Evolutionary conservation across 257 asterid genomes (phyloP).

Genomic region (Solanum lignicaule): DNA sequence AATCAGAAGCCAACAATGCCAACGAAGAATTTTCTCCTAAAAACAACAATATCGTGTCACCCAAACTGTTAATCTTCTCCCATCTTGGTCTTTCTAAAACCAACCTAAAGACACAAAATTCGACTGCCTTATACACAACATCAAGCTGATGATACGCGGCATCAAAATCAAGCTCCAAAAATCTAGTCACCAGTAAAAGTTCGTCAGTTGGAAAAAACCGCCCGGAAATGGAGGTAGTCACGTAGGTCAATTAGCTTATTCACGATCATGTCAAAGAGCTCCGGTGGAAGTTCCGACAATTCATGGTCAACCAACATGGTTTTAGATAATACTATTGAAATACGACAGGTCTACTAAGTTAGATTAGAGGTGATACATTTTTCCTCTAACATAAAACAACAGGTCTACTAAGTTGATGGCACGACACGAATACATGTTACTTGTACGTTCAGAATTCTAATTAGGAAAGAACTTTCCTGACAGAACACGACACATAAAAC

Average conservation of each 20-base stretch:
- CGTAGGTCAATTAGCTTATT: constrained; percentile 21
- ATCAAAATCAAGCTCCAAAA: constrained; percentile 39
- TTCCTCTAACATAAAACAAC: too few species aligned
- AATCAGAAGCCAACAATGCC: constrained; percentile 44
- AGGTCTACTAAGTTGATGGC: too few species aligned
- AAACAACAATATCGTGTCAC: constrained; percentile 35
- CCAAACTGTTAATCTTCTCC: constrained; percentile 42
- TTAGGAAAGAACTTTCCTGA: too few species aligned
- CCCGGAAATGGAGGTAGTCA: constrained; percentile 64
- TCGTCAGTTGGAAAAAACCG: constrained; percentile 47
- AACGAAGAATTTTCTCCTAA: constrained; percentile 60
- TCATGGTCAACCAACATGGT: constrained; percentile 38
- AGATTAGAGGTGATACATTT: too few species aligned
- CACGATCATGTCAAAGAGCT: constrained; percentile 37
- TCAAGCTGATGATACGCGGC: constrained; percentile 10
- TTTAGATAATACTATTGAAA: neutral
- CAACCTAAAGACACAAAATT: constrained; percentile 40
- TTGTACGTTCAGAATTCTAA: too few species aligned
- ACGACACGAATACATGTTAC: too few species aligned
- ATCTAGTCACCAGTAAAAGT: constrained; percentile 31
- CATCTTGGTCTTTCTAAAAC: constrained; percentile 32
- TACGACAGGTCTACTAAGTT: too few species aligned
- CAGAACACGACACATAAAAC: too few species aligned
- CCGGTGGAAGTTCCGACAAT: constrained; percentile 68
- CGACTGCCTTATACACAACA: constrained; percentile 35